Evolutionary conservation across 2,329 filamentous ascomycete species (phyloP), one percentile per base, ranked within the genome.

Genomic region (Botryotinia convoluta): DNA sequence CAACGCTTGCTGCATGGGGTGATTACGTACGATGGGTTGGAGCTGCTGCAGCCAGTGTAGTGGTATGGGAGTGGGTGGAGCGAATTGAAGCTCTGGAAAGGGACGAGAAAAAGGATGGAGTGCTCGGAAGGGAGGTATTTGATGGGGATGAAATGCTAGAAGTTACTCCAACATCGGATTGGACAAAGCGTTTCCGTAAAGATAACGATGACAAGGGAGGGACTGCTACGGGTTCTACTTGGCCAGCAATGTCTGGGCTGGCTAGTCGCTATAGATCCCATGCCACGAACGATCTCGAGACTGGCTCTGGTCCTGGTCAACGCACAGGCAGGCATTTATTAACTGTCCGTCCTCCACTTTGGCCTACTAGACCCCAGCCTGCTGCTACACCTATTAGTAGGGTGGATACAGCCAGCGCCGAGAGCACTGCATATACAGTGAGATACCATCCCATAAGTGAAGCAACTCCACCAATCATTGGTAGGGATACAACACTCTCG

Each of bases 11-110:
- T 63, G 90, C 90, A 20, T 93, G 91, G 91, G 91, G 91, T 80
- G 91, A 92, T 77, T 93, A 93, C 79, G 91, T 93, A 72, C 85
- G 91, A 74, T 93, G 91, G 91, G 91, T 93, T 29, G 91, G 91
- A 67, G 91, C 91, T 6, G 90, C 91, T 0, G 91, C 91, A 9
- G 91, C 91, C 9, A 93, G 90, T 83, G 91, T 93, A n/a, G 90
- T 93, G 45, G 91, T 93, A 7, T 93, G 91, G 91, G 91, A 93
- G 82, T 93, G 91, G 91, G 91, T 93, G 7, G 91, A 93, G 81
- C 85, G 91, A 54, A 93, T 93, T 74, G 91, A 93, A 81, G 90
- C 90, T n/a, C 68, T 75, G 35, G 74, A 74, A 39, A 72, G 74
- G 64, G 57, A 75, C 68, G 72, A 75, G 35, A 75, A 75, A 45